Conservation (phyloP, 257 asterid species). For the Jacaranda mimosifolia region DNA sequence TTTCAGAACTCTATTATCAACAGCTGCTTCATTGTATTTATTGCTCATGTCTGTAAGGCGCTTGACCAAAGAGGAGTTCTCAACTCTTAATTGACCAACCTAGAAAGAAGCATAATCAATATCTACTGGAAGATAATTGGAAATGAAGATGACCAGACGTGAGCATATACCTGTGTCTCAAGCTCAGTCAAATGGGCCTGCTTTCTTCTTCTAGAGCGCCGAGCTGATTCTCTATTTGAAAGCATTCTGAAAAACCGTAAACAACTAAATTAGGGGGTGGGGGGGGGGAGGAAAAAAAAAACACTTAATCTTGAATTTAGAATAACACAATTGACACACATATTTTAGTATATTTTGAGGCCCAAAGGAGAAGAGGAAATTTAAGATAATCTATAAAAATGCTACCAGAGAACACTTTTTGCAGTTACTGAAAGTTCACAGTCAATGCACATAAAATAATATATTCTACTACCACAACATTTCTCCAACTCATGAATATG, state of each 20-base stretch:
- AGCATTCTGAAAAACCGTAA: slow-evolving; percentile 75
- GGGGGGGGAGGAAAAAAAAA: too few relatives aligned
- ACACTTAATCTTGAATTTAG: too few relatives aligned
- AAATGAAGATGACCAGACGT: neutral
- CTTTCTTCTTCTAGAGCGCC: slow-evolving; percentile 97
- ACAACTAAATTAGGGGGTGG: neutral
- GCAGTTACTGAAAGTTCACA: too few relatives aligned
- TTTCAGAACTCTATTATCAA: slow-evolving; percentile 92
- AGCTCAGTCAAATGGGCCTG: slow-evolving; percentile 94
- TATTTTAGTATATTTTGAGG: neutral
- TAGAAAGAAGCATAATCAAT: slow-evolving; percentile 38
- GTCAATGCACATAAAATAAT: too few relatives aligned
- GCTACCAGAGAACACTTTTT: too few relatives aligned
- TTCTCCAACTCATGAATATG: too few relatives aligned
- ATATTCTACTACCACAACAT: neutral
- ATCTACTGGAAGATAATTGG: slow-evolving; percentile 5
- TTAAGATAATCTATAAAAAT: too few relatives aligned
- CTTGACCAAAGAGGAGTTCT: slow-evolving; percentile 80
- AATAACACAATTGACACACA: neutral
- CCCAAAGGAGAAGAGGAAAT: neutral
- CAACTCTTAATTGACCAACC: slow-evolving; percentile 84
- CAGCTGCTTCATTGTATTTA: slow-evolving; percentile 92
- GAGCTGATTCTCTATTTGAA: slow-evolving; percentile 98
- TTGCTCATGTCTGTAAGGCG: slow-evolving; percentile 83
- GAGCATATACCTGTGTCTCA: slow-evolving; percentile 82